Evolutionary conservation across 805 yeast species (phyloP).

Genomic region (Yueomyces sp.): DNA sequence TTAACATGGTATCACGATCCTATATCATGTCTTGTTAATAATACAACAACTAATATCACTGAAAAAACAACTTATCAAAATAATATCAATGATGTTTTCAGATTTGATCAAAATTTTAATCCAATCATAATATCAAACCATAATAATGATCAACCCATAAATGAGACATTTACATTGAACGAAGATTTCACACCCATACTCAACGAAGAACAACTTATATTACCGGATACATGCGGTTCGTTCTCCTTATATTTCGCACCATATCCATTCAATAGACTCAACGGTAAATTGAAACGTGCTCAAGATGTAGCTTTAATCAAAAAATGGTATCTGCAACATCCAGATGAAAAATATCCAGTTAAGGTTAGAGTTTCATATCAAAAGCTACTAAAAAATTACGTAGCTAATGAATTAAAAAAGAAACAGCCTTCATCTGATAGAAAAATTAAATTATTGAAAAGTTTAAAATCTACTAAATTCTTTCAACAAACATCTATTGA

Average conservation of each 20-base stretch:
- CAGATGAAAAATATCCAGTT: conserved; percentile 46
- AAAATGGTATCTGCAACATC: conserved; percentile 65
- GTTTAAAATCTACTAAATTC: conserved; percentile 66
- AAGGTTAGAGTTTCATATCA: conserved; percentile 85
- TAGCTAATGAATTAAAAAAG: conserved; percentile 56
- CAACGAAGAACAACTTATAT: conserved; percentile 29
- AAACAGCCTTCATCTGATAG: conserved; percentile 26
- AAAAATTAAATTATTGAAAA: conserved; percentile 47
- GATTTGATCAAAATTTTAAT: conserved; percentile 38
- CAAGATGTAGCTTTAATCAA: conserved; percentile 82
- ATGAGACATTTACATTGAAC: conserved; percentile 31
- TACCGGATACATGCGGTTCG: conserved; percentile 41
- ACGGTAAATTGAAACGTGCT: conserved; percentile 65
- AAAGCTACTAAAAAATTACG: conserved; percentile 65
- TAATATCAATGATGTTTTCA: conserved; percentile 29
- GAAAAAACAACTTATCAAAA: neutral
- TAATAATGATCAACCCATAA: conserved; percentile 1
- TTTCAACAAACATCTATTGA: conserved; percentile 87
- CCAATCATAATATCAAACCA: conserved; percentile 34
- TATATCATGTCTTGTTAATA: conserved; percentile 33
- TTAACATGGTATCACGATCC: conserved; percentile 56
- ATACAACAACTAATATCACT: conserved; percentile 30
- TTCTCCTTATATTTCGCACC: conserved; percentile 69
- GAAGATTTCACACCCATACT: conserved; percentile 39
- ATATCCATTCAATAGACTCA: conserved; percentile 66